phyloP scores from a whole-genome alignment of 2,329 filamentous ascomycete species.

The Epichloe amarillans region DNA sequence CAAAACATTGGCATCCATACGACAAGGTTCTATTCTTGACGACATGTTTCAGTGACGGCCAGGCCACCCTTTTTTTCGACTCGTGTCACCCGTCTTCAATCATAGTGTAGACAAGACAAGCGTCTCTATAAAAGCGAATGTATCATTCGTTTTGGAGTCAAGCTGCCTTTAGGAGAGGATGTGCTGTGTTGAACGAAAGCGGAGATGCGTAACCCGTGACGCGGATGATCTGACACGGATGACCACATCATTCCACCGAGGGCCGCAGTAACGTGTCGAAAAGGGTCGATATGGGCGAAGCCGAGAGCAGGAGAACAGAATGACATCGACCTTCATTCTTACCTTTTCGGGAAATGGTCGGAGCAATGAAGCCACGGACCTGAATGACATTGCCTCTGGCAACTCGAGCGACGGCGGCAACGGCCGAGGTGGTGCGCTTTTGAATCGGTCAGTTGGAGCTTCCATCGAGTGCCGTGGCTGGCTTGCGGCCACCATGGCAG shows the following conservation, averaged over 20 bases:
- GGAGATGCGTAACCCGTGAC: neutral
- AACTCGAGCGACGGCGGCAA: slow-evolving; percentile 35
- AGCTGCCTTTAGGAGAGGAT: neutral
- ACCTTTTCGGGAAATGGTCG: slow-evolving; percentile 49
- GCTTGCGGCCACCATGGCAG: neutral
- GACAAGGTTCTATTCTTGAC: no score
- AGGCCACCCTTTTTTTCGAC: neutral
- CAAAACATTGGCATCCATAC: neutral
- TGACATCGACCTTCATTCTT: slow-evolving; percentile 19
- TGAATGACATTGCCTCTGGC: slow-evolving; percentile 28
- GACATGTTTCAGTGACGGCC: no score
- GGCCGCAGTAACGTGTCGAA: neutral
- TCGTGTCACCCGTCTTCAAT: neutral
- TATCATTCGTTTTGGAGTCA: neutral
- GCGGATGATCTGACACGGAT: neutral
- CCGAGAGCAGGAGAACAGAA: neutral
- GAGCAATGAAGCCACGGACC: slow-evolving; percentile 44
- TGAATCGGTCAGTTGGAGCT: slow-evolving; percentile 6
- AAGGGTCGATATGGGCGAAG: neutral
- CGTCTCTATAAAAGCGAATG: neutral
- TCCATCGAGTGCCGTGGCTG: neutral
- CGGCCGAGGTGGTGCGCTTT: slow-evolving; percentile 39
- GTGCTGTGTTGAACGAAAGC: neutral
- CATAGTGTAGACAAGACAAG: neutral
- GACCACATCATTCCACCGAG: neutral